These are phyloP conservation scores for Grosmannia huntii DNA, from an alignment of 2,329 filamentous ascomycete species.

Conservation along the genomic window DNA sequence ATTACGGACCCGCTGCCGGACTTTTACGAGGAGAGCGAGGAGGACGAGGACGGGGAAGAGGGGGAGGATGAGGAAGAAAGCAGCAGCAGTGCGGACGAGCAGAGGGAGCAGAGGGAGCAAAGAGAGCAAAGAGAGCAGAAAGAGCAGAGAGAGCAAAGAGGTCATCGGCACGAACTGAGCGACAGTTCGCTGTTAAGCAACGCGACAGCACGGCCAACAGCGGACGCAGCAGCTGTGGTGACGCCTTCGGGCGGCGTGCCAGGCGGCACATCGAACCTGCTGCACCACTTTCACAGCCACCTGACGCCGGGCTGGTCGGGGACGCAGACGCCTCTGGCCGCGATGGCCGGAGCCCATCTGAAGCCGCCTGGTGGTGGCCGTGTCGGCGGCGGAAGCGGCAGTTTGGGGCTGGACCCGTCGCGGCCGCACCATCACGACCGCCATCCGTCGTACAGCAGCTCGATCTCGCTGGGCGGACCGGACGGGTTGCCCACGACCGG, in stretches of 20 bases:
- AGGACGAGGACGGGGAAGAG: slow-evolving; percentile 18
- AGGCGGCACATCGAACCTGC: slow-evolving; percentile 60
- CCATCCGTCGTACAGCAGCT: slow-evolving; percentile 18
- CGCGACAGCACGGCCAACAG: slow-evolving; percentile 33
- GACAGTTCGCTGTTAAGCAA: slow-evolving; percentile 16
- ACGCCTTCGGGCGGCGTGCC: slow-evolving; percentile 35
- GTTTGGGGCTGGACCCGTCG: no score
- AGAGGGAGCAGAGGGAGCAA: no score
- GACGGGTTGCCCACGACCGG: slow-evolving; percentile 12
- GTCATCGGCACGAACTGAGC: slow-evolving; percentile 16
- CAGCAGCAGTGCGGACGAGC: slow-evolving; percentile 7
- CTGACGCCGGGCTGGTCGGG: slow-evolving; percentile 59
- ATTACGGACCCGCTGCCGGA: slow-evolving; percentile 91
- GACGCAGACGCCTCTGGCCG: slow-evolving; percentile 66
- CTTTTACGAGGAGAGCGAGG: slow-evolving; percentile 77
- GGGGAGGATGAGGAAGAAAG: slow-evolving; percentile 12
- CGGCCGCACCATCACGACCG: slow-evolving; percentile 15
- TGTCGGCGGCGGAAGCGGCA: neutral
- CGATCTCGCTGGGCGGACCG: slow-evolving; percentile 16
- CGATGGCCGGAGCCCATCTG: slow-evolving; percentile 59
- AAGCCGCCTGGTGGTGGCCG: neutral
- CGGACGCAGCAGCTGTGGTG: slow-evolving; percentile 37
- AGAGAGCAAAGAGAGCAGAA: neutral
- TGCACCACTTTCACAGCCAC: slow-evolving; percentile 69
- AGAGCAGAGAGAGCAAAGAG: slow-evolving; percentile 16